A percentile compares a stretch with the other conserved stretches of the same genome.
Conservation (phyloP, 192 early-diverging fungal species). For the Podila epicladia region DNA sequence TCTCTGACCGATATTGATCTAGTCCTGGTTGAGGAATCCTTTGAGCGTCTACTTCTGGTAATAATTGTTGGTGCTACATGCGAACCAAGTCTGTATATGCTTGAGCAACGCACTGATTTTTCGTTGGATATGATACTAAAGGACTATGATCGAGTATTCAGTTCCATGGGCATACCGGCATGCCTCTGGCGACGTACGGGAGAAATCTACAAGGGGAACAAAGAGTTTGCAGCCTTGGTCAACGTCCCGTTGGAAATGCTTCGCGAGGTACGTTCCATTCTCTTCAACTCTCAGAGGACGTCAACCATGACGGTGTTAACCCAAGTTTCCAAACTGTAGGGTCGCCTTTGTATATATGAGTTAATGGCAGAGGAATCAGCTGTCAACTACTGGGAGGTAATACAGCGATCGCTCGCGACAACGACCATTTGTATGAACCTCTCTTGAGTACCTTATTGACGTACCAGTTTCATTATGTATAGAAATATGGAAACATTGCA, state of each 20-base stretch:
- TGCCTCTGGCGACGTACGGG: constrained; percentile 96
- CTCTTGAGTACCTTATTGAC: not conserved
- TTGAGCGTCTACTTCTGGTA: constrained; percentile 90
- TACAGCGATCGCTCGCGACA: not conserved
- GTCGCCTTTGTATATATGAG: constrained; percentile 51
- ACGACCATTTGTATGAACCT: not conserved
- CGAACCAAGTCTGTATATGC: no score
- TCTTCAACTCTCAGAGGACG: no score
- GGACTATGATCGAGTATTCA: constrained; percentile 97
- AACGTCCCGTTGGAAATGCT: constrained; percentile 86
- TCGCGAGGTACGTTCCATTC: constrained; percentile 69
- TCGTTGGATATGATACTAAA: constrained; percentile 8
- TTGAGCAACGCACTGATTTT: not conserved
- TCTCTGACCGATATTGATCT: constrained; percentile 93
- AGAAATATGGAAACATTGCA: constrained; percentile 97
- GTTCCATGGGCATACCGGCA: constrained; percentile 94
- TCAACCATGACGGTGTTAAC: no score
- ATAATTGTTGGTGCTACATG: no score
- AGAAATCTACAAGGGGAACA: constrained; percentile 96
- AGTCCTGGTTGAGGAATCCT: constrained; percentile 94
- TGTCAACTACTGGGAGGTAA: constrained; percentile 96
- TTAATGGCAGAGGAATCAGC: constrained; percentile 90
- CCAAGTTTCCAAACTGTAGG: constrained; percentile 22
- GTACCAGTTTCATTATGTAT: not conserved
- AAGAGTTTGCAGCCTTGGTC: constrained; percentile 92